Evolutionary conservation across 176 grass and related monocot species (phyloP), one percentile per base, ranked within the genome.

Genomic region (Oryza coarctata): DNA sequence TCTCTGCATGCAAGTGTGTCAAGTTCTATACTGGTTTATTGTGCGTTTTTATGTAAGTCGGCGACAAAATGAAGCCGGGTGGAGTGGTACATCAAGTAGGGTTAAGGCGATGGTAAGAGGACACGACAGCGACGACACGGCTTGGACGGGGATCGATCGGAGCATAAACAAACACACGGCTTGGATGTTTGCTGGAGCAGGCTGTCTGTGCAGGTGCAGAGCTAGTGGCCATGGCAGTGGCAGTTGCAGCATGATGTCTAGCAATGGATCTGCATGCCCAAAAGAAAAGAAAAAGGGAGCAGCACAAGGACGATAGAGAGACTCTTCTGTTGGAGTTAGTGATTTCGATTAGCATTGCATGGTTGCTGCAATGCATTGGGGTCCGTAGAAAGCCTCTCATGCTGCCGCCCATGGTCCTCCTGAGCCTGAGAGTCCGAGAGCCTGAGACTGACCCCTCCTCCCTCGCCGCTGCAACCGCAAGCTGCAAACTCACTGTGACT

Each of bases 201-300:
- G 8, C 6, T 30, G 17, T n/a, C n/a, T n/a, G n/a, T 9, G 36
- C 31, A 36, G 7, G 36, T 38, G 36, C 38, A 39, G 20, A 29
- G 27, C n/a, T 35, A 57, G 78, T 38, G 44, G 78, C 77, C 77
- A 68, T 25, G 83, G 55, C 40, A 63, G 74, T 3, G 49, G 64
- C 74, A 77, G 83, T 43, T 61, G 73, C 82, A 84, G 35, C 52
- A 15, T 28, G 43, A 65, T 83, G 71, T 75, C 71, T 74, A n/a
- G n/a, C n/a, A n/a, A 75, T 40, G 57, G 44, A 40, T 65, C 62
- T 55, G 71, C 31, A 45, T 9, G 50, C 50, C 0, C 6, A 55
- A 60, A 60, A 60, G 55, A 60, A 60, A 23, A 58, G 7, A 57
- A 8, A 57, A 60, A 60, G 20, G 52, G 55, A 9, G 9, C 55